These are phyloP conservation scores for Vachellia collinsii DNA, from an alignment of 306 rosid species.

Conservation along the genomic window DNA sequence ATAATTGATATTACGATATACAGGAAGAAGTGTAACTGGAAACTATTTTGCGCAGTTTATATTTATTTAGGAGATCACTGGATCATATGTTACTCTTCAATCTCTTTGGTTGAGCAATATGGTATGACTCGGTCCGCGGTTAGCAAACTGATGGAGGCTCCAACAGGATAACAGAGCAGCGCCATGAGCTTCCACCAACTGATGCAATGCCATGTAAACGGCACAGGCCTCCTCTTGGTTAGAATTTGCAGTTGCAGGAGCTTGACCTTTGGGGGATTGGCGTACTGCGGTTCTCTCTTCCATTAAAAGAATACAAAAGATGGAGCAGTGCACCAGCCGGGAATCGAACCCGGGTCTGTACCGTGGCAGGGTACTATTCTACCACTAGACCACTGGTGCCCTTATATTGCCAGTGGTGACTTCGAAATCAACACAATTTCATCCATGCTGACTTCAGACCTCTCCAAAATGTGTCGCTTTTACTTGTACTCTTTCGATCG, in stretches of 20 bases:
- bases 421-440: too few relatives aligned
- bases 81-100: background rate
- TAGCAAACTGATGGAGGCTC: background rate
- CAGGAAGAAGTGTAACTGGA: background rate
- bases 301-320: background rate
- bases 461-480: too few relatives aligned
- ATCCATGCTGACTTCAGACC: too few relatives aligned
- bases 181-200: too few relatives aligned
- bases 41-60: background rate
- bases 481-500: too few relatives aligned
- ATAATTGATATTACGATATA: background rate
- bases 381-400: conserved; percentile 48
- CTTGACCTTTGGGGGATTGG: background rate
- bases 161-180: too few relatives aligned
- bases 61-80: background rate
- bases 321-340: conserved; percentile 32
- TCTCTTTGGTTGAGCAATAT: background rate
- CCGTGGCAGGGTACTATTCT: conserved; percentile 52
- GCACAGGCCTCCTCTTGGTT: too few relatives aligned
- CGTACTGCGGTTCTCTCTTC: background rate
- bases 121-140: background rate
- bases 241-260: too few relatives aligned
- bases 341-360: conserved; percentile 50
- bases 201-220: too few relatives aligned
- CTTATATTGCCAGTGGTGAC: rapidly evolving